phyloP scores from a whole-genome alignment of 441 rosid genomes.

The Corymbia calophylla region DNA sequence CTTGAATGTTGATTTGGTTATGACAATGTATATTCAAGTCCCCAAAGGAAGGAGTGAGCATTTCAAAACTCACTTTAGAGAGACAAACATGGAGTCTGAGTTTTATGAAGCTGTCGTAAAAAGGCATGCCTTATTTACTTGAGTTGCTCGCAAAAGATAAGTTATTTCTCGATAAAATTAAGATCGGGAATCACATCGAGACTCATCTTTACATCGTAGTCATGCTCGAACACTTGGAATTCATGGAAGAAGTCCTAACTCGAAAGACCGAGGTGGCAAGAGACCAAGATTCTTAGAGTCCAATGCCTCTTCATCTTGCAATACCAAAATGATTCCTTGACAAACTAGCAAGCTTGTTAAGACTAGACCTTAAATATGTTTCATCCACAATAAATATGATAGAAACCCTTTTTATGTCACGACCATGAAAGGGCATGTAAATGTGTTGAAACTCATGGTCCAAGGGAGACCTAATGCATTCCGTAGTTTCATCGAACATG shows the following conservation, averaged over 20 bases:
- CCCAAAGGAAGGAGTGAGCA: neutral
- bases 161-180: neutral
- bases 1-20: no score
- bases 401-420: neutral
- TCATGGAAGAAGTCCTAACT: neutral
- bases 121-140: neutral
- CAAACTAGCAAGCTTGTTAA: neutral
- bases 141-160: neutral
- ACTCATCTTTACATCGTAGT: neutral
- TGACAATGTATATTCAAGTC: no score
- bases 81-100: neutral
- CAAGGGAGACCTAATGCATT: neutral
- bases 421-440: neutral
- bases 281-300: neutral
- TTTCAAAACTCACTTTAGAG: neutral
- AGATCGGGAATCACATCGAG: neutral
- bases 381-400: neutral
- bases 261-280: neutral
- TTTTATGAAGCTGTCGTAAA: neutral
- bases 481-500: no score
- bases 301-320: neutral
- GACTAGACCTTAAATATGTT: neutral
- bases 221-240: neutral
- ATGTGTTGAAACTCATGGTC: neutral
- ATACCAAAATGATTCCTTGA: neutral